Percentiles rank a stretch among this genome's conserved stretches.
These are phyloP conservation scores for Litsea cubeba DNA, from an alignment of 164 flowering plant genomes.

Conservation along the genomic window DNA sequence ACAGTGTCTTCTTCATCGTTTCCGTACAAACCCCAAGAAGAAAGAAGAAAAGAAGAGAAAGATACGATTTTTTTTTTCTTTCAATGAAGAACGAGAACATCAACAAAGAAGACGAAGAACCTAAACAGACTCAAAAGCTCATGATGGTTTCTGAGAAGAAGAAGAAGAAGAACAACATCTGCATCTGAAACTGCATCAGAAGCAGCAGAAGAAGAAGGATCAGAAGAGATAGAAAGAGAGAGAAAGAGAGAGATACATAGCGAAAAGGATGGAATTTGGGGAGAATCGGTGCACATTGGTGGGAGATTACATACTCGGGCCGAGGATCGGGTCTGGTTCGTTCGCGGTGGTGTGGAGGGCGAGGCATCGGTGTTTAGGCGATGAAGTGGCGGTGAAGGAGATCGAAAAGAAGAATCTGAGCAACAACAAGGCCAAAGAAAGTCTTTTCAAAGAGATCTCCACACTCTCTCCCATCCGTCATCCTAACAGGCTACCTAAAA, in stretches of 20 bases:
- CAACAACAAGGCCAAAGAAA: conserved; percentile 29
- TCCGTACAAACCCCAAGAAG: neutral
- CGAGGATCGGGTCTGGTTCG: conserved; percentile 51
- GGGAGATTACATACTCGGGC: conserved; percentile 49
- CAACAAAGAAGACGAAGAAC: no score
- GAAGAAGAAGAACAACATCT: neutral
- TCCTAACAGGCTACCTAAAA: no score
- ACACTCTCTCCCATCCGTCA: conserved; percentile 41
- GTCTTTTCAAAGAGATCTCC: conserved; percentile 43
- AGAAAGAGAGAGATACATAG: no score
- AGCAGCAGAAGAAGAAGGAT: neutral
- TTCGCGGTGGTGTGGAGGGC: conserved; percentile 53
- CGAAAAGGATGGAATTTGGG: neutral
- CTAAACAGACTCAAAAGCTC: neutral
- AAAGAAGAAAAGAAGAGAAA: no score
- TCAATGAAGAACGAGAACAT: no score
- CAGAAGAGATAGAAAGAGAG: neutral
- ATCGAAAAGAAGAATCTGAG: conserved; percentile 41
- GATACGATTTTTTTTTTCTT: no score
- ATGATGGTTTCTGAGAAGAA: neutral
- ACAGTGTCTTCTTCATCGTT: neutral
- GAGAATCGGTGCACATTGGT: conserved; percentile 24
- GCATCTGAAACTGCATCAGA: no score
- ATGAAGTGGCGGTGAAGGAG: conserved; percentile 50
- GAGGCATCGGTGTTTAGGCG: conserved; percentile 29